These are phyloP conservation scores for Colletotrichum scovillei DNA, from an alignment of 2,329 filamentous ascomycete species.

Conservation along the genomic window DNA sequence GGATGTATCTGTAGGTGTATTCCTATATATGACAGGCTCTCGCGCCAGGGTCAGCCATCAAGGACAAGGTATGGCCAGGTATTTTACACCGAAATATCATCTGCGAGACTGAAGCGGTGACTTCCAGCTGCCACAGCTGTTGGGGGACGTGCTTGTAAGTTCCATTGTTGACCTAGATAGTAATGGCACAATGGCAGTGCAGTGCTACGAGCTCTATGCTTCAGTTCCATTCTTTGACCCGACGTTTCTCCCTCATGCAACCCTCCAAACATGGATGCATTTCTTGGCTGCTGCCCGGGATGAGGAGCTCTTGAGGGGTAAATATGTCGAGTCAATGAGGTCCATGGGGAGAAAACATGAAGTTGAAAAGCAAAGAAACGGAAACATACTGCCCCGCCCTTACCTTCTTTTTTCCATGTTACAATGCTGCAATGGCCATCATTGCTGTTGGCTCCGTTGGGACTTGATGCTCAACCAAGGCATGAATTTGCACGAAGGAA, in stretches of 20 bases:
- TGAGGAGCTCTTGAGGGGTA: background rate
- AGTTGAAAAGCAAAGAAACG: conserved; percentile 7
- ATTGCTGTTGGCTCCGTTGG: background rate
- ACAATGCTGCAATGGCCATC: background rate
- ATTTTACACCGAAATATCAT: background rate
- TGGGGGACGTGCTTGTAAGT: background rate
- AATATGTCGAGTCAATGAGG: background rate
- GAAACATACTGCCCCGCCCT: background rate
- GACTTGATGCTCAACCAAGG: background rate
- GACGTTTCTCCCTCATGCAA: background rate
- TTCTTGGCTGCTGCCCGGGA: background rate
- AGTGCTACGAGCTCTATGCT: background rate
- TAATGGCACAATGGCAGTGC: background rate
- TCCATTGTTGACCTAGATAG: background rate
- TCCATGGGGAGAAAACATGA: conserved; percentile 1
- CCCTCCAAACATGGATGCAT: background rate
- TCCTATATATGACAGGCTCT: background rate
- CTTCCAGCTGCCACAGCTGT: background rate
- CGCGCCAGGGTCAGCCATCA: background rate
- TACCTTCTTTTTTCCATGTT: background rate
- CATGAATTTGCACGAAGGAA: background rate
- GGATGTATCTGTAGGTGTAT: background rate
- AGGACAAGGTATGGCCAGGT: no score
- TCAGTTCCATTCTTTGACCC: background rate
- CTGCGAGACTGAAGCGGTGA: background rate